These are phyloP conservation scores for Pyrenophora graminea DNA, from an alignment of 2,329 filamentous ascomycete species.

Conservation along the genomic window DNA sequence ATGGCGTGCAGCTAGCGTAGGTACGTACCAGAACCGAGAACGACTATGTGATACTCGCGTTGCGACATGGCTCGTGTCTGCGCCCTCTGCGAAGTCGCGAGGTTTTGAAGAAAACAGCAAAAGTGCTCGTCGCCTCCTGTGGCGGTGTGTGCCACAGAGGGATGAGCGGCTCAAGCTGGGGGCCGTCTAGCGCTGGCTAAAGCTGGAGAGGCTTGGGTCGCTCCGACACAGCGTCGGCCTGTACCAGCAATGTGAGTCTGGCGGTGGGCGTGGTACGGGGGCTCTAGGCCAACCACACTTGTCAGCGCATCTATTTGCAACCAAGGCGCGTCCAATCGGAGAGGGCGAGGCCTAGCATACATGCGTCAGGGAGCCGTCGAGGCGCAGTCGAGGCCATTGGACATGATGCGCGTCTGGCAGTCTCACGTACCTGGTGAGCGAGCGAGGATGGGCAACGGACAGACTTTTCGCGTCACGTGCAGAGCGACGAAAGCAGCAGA, in stretches of 20 bases:
- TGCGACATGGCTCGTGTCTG: slow-evolving; percentile 42
- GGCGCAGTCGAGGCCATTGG: slow-evolving; percentile 15
- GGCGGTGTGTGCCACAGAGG: slow-evolving; percentile 38
- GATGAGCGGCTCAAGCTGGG: slow-evolving; percentile 36
- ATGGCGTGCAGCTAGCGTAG: slow-evolving; percentile 23
- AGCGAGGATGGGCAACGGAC: slow-evolving; percentile 8
- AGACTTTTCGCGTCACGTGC: slow-evolving; percentile 15
- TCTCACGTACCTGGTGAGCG: slow-evolving; percentile 8
- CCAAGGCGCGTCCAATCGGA: slow-evolving; percentile 28
- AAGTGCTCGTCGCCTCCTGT: slow-evolving; percentile 27
- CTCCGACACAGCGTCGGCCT: slow-evolving; percentile 25
- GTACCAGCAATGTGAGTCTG: slow-evolving; percentile 23
- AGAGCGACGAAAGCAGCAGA: background rate
- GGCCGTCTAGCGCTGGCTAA: slow-evolving; percentile 29
- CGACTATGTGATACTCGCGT: slow-evolving; percentile 51
- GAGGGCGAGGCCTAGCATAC: slow-evolving; percentile 9
- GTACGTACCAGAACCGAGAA: slow-evolving; percentile 46
- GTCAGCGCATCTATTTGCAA: slow-evolving; percentile 33
- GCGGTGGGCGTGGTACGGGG: slow-evolving; percentile 29
- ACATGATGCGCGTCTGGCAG: slow-evolving; percentile 1
- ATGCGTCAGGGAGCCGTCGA: slow-evolving; percentile 22
- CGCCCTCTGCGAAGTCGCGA: slow-evolving; percentile 13
- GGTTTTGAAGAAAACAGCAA: slow-evolving; percentile 13
- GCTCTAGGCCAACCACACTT: slow-evolving; percentile 34
- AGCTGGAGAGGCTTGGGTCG: slow-evolving; percentile 24